Base-by-base conservation (phyloP, 163 green algal genomes). In the Scenedesmus sp. region DNA sequence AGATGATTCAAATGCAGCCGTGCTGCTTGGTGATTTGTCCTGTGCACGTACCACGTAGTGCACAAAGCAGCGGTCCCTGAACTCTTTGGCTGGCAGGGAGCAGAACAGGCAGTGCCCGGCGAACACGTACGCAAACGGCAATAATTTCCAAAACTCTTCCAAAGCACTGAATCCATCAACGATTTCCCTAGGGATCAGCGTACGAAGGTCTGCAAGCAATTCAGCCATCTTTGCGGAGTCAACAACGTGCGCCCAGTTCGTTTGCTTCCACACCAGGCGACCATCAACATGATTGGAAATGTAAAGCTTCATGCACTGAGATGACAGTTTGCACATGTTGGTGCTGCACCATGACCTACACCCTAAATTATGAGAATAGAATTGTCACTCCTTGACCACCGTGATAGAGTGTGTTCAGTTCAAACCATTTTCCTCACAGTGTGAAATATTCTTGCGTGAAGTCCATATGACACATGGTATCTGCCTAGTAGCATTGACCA, bases 41-140 rank as follows among this genome's bases (percentile, higher is more conserved):
- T 80, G n/a, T 43, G 35, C n/a, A 16, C 73, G 37, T 43, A 89
- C 83, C n/a, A 89, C 24, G 42, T 82, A 81, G 43, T 89, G 83
- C 40, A 89, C 61, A 46, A 89, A 43, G 24, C 46, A 81, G 24
- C 83, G 40, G 83, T 89, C 42, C 42, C 61, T 89, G 42, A 89
- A 81, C 61, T 89, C 56, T 46, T 33, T 24, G 13, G 49, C 83
- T 72, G 43, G 15, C 61, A 89, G 16, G 20, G 61, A 42, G 72
- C 83, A 89, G 65, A 82, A 89, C 26, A 89, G 40, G 43, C 59
- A 81, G 42, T 89, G 83, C 37, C 83, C 83, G 9, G 43, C 61
- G 83, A 89, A 89, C 24, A 89, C 37, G n/a, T 89, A 81, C 4
- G 59, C 30, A 33, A 65, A 82, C 7, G 37, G 35, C 61, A 89